Evolutionary conservation across 345 rosid genomes (phyloP).

Genomic region (Cardamine resedifolia): DNA sequence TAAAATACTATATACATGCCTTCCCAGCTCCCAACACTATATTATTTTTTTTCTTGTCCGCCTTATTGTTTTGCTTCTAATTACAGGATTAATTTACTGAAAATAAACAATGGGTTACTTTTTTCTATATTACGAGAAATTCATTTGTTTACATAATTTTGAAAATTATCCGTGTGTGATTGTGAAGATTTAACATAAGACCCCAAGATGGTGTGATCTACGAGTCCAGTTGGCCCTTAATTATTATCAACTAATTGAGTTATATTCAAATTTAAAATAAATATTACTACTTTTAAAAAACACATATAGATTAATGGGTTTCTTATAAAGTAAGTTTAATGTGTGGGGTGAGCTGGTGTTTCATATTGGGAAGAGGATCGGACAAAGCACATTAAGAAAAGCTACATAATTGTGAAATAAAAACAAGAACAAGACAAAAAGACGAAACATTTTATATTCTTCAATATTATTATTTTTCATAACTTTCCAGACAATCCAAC

Average conservation of each 20-base stretch:
- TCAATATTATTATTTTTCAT: neutral
- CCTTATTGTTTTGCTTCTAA: constrained; percentile 14
- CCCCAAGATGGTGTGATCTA: constrained; percentile 1
- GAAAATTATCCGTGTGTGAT: neutral
- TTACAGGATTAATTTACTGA: neutral
- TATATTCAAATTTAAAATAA: constrained; percentile 1
- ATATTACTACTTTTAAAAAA: neutral
- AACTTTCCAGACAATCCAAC: neutral
- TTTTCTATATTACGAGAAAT: neutral
- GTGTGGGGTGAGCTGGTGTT: constrained; percentile 53
- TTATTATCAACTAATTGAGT: neutral
- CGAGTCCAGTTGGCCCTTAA: neutral
- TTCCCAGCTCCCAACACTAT: neutral
- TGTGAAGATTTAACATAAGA: constrained; percentile 5
- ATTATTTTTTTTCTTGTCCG: constrained; percentile 34
- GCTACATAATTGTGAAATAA: constrained; percentile 59
- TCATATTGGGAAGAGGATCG: constrained; percentile 40
- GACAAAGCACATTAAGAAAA: constrained; percentile 57
- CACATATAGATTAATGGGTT: constrained; percentile 2
- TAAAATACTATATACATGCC: constrained; percentile 5
- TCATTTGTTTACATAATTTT: neutral
- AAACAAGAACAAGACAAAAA: constrained; percentile 79
- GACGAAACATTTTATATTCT: constrained; percentile 31
- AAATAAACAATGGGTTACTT: neutral
- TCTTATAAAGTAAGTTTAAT: constrained; percentile 36